Evolutionary conservation across 2,329 filamentous ascomycete species (phyloP).

Genomic region (Grosmannia clavigera): DNA sequence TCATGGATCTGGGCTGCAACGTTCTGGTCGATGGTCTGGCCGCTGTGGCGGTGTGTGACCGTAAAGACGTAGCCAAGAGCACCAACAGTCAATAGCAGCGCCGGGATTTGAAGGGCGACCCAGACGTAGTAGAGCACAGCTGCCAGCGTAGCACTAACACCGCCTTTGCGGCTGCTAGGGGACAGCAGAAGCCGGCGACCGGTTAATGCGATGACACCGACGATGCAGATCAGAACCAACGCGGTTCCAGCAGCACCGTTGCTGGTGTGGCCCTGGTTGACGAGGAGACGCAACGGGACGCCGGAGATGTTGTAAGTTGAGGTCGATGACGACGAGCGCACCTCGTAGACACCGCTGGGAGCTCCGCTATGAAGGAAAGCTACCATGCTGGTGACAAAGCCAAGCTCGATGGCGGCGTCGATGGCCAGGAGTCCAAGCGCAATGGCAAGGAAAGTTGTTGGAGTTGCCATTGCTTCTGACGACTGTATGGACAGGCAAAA

Average conservation of each 20-base stretch:
- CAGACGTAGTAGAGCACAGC: constrained; percentile 21
- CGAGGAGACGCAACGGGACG: constrained; percentile 20
- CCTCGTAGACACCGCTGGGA: constrained; percentile 16
- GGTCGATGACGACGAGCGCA: constrained; percentile 11
- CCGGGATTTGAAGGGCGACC: constrained; percentile 21
- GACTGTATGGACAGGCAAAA: background rate
- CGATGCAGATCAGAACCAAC: constrained; percentile 21
- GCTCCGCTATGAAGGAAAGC: constrained; percentile 21
- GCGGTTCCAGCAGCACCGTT: constrained; percentile 28
- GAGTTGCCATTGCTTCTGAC: constrained; percentile 6
- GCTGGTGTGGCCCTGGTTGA: constrained; percentile 28
- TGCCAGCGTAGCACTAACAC: background rate
- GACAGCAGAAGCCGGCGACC: background rate
- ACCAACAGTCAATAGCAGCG: constrained; percentile 22
- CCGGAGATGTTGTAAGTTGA: constrained; percentile 17
- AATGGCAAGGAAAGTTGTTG: constrained; percentile 9
- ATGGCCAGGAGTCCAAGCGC: constrained; percentile 21
- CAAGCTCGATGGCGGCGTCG: constrained; percentile 25
- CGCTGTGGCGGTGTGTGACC: constrained; percentile 17
- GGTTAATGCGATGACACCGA: constrained; percentile 19
- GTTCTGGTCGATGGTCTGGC: constrained; percentile 20
- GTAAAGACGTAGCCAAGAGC: constrained; percentile 25
- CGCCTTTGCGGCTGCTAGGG: background rate
- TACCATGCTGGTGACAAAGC: constrained; percentile 25
- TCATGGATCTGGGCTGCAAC: constrained; percentile 12